Evolutionary conservation across 169 alveolate genomes (phyloP).

Genomic region (Plasmodium sp.): DNA sequence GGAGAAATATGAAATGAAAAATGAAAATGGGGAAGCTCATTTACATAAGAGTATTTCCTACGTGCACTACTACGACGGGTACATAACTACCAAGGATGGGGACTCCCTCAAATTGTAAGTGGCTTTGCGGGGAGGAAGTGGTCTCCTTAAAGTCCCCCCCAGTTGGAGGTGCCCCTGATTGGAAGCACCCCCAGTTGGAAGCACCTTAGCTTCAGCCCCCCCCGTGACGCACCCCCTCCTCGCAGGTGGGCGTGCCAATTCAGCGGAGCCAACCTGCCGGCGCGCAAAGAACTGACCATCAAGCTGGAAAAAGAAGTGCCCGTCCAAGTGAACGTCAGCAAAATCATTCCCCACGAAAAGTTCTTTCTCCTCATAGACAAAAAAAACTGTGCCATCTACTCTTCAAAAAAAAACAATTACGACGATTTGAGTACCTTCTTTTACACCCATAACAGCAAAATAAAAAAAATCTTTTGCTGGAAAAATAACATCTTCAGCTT

Average conservation of each 20-base stretch:
- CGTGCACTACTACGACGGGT: conserved; percentile 24
- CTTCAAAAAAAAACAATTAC: conserved; percentile 39
- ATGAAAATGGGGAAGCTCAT: background rate
- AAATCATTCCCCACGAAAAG: conserved; percentile 16
- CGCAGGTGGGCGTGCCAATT: conserved; percentile 44
- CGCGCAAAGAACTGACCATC: background rate
- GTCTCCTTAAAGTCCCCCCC: no score
- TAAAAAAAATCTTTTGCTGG: conserved; percentile 29
- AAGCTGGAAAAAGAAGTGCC: conserved; percentile 3
- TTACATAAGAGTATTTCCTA: conserved; percentile 4
- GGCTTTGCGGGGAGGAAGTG: background rate
- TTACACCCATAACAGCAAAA: conserved; percentile 37
- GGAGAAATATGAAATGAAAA: conserved; percentile 8
- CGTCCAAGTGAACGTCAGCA: conserved; percentile 15
- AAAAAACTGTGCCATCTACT: conserved; percentile 24
- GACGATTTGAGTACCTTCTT: conserved; percentile 43
- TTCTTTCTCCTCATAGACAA: conserved; percentile 19
- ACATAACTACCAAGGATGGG: conserved; percentile 41
- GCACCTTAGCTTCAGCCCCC: no score
- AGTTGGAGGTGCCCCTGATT: background rate
- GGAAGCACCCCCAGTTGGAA: background rate
- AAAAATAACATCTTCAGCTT: conserved; percentile 36
- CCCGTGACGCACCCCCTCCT: background rate
- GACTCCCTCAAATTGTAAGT: conserved; percentile 37
- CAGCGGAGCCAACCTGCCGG: background rate